phyloP scores from a whole-genome alignment of 768 basidiomycete genomes.

The Rhodotorula paludigena region DNA sequence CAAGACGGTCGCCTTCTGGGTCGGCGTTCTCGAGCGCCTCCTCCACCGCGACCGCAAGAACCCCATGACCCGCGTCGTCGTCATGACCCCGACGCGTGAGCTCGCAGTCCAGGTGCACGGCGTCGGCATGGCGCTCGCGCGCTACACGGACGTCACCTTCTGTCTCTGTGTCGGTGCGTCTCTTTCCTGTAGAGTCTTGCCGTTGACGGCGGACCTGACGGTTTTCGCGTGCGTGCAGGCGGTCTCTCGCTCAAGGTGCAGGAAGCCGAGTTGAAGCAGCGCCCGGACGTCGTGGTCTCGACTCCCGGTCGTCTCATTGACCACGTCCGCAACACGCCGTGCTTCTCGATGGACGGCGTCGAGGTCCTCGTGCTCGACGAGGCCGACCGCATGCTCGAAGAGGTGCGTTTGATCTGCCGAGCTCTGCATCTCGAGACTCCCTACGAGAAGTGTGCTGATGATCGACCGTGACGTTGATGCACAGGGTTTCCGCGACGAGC shows the following conservation, averaged over 20 bases:
- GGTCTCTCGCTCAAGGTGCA: conserved; percentile 90
- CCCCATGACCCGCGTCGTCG: conserved; percentile 79
- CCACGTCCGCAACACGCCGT: conserved; percentile 89
- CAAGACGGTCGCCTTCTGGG: conserved; percentile 94
- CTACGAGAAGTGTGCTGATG: background rate
- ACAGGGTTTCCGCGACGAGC: conserved; percentile 90
- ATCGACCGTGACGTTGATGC: background rate
- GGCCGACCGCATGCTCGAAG: conserved; percentile 87
- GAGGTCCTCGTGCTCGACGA: conserved; percentile 95
- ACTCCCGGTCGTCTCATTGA: conserved; percentile 97
- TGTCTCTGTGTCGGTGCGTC: conserved; percentile 79
- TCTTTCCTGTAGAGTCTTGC: background rate
- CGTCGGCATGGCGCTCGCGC: conserved; percentile 76
- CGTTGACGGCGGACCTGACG: background rate
- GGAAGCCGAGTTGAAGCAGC: conserved; percentile 72
- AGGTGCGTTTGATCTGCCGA: conserved; percentile 18
- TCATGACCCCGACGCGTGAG: conserved; percentile 91
- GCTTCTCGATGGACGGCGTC: conserved; percentile 83
- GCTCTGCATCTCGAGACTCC: too few species aligned
- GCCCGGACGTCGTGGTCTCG: conserved; percentile 91
- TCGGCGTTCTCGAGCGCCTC: conserved; percentile 86
- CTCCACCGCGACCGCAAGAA: conserved; percentile 85
- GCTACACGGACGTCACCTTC: conserved; percentile 82
- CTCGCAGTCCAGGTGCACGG: conserved; percentile 93
- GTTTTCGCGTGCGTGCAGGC: conserved; percentile 54